Evolutionary conservation across 768 basidiomycete species (phyloP), one percentile per base, ranked within the genome.

Genomic region (Suillus hirtellus): DNA sequence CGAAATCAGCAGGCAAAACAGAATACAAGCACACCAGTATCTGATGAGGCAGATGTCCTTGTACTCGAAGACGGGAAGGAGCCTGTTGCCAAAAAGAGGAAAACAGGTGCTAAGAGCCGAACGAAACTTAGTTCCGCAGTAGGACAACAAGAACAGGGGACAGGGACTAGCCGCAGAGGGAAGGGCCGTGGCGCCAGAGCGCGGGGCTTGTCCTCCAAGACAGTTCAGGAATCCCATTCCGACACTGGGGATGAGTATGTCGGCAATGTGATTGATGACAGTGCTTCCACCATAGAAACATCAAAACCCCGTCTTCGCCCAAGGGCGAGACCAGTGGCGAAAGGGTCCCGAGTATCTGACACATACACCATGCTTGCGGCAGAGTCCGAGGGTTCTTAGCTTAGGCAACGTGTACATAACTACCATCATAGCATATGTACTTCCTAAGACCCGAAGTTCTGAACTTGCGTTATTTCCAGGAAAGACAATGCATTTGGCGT

Each of bases 1-100:
- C 82, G 92, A 61, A 89, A 86, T 65, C 70, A 77, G 65, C 77
- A 69, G 54, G 58, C 67, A n/a, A 63, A 68, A 62, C 37, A 44
- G 35, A 67, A 68, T 15, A 56, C 42, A 53, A 66, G 61, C 59
- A 64, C 69, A 19, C 63, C 63, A 50, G 64, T 34, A 1, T 60
- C 64, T 54, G 71, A 46, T 42, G 60, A 44, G 31, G 64, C 65
- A 58, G 71, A 73, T 64, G 74, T 70, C 54, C 71, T 67, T 55
- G 67, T 65, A 7, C 66, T 66, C 47, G 76, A 71, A 38, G 72
- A 69, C 11, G 71, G 71, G 24, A 68, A 65, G 42, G 71, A 68
- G 49, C 65, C 68, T 40, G 66, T 69, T 31, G 73, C 65, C 64
- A 81, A 81, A 66, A 71, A 64, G 65, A 76, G 75, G 56, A 69